Conservation (phyloP, 2,329 filamentous ascomycete species). For the Chrysoporthe cubensis region DNA sequence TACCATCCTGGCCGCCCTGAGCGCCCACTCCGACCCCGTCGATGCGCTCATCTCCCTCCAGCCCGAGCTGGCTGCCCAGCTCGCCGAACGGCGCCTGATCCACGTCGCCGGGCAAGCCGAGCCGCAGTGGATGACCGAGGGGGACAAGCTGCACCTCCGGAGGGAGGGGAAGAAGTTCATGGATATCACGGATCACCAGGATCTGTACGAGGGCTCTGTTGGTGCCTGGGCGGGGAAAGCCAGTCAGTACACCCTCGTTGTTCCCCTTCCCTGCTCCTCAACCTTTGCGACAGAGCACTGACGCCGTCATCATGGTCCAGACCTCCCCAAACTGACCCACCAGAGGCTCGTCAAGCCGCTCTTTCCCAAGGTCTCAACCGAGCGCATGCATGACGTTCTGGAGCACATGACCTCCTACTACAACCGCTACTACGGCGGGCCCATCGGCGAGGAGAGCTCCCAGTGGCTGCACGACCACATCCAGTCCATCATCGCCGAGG, state of each 20-base stretch:
- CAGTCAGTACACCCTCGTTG: slow-evolving; percentile 30
- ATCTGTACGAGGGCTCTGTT: slow-evolving; percentile 44
- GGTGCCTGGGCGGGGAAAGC: slow-evolving; percentile 36
- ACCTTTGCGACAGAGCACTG: background rate
- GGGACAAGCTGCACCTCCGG: slow-evolving; percentile 72
- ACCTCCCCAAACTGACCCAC: slow-evolving; percentile 46
- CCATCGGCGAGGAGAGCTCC: slow-evolving; percentile 39
- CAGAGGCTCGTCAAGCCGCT: slow-evolving; percentile 60
- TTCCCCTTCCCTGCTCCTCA: background rate
- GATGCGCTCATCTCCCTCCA: slow-evolving; percentile 25
- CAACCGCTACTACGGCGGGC: slow-evolving; percentile 58
- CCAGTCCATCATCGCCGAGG: slow-evolving; percentile 39
- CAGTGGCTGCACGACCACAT: slow-evolving; percentile 43
- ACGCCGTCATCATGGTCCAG: slow-evolving; percentile 28
- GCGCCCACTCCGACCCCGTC: slow-evolving; percentile 18
- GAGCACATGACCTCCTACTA: slow-evolving; percentile 64
- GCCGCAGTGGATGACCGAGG: slow-evolving; percentile 70
- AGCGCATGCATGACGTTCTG: slow-evolving; percentile 67
- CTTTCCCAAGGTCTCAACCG: slow-evolving; percentile 61
- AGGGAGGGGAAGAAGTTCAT: slow-evolving; percentile 71
- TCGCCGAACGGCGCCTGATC: slow-evolving; percentile 57
- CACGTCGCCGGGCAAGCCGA: slow-evolving; percentile 66
- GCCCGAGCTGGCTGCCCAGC: slow-evolving; percentile 24
- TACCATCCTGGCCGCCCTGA: slow-evolving; percentile 19
- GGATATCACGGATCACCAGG: slow-evolving; percentile 69